These are phyloP conservation scores for Polysphondylium violaceum DNA, from an alignment of 78 protist genomes.

Conservation along the genomic window DNA sequence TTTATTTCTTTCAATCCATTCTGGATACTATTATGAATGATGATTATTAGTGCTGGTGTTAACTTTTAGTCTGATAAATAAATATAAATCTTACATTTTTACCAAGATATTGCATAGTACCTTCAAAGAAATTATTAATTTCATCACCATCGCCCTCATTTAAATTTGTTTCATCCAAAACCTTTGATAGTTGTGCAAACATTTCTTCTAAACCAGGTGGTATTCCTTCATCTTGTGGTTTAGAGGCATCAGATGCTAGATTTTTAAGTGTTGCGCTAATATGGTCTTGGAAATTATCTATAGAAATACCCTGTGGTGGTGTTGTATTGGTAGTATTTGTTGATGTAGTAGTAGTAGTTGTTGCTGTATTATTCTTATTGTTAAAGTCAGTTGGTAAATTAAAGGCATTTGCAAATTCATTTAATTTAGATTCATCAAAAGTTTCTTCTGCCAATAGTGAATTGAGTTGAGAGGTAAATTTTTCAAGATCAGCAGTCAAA, in stretches of 20 bases:
- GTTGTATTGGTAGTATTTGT: neutral
- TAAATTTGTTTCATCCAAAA: neutral
- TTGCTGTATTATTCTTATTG: neutral
- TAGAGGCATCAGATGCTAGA: conserved; percentile 51
- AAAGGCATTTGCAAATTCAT: neutral
- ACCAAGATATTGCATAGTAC: conserved; percentile 33
- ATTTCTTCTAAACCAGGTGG: neutral
- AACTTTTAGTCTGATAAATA: neutral
- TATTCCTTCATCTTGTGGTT: neutral
- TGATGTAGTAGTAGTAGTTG: neutral
- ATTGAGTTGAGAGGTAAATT: neutral
- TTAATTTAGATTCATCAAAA: neutral
- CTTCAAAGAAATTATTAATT: conserved; percentile 41
- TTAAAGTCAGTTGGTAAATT: neutral
- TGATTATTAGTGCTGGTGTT: neutral
- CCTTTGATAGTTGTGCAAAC: neutral
- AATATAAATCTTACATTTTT: conserved; percentile 15
- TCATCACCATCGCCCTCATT: neutral
- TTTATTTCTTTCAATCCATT: conserved; percentile 63
- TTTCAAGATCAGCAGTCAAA: neutral
- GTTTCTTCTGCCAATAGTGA: neutral
- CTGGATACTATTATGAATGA: conserved; percentile 24
- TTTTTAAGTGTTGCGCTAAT: conserved; percentile 19
- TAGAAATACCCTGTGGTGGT: conserved; percentile 6
- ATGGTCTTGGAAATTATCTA: conserved; percentile 40